phyloP scores from a whole-genome alignment of 257 asterid species.

The Nicotiana tabacum region DNA sequence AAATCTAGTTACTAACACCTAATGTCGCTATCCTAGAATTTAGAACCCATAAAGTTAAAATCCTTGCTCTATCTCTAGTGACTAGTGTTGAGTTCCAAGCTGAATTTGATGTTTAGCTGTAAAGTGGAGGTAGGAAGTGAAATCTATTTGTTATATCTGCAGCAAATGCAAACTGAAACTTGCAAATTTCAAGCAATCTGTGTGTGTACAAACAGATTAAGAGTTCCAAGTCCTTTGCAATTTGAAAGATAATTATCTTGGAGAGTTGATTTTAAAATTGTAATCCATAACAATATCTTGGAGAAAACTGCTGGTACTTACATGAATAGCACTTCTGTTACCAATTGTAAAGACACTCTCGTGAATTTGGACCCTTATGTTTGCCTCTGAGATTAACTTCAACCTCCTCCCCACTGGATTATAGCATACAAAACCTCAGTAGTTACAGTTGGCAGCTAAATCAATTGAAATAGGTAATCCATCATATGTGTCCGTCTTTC shows the following conservation, averaged over 20 bases:
- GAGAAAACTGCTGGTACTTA: background rate
- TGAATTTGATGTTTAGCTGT: background rate
- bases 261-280: background rate
- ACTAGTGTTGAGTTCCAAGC: background rate
- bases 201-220: background rate
- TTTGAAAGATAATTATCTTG: background rate
- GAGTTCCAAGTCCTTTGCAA: background rate
- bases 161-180: background rate
- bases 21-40: too few relatives aligned
- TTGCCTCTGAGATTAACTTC: background rate
- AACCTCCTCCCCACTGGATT: background rate
- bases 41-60: too few relatives aligned
- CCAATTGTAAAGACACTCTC: background rate
- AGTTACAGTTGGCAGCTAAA: background rate
- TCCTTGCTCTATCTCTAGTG: background rate
- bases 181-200: background rate
- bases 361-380: background rate
- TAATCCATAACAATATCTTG: background rate
- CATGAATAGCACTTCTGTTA: background rate
- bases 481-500: background rate
- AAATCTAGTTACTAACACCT: too few relatives aligned
- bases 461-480: background rate
- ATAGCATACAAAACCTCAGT: background rate
- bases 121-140: background rate
- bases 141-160: background rate